These are phyloP conservation scores for Aphanocladium album DNA, from an alignment of 2,329 filamentous ascomycete species.

Conservation along the genomic window DNA sequence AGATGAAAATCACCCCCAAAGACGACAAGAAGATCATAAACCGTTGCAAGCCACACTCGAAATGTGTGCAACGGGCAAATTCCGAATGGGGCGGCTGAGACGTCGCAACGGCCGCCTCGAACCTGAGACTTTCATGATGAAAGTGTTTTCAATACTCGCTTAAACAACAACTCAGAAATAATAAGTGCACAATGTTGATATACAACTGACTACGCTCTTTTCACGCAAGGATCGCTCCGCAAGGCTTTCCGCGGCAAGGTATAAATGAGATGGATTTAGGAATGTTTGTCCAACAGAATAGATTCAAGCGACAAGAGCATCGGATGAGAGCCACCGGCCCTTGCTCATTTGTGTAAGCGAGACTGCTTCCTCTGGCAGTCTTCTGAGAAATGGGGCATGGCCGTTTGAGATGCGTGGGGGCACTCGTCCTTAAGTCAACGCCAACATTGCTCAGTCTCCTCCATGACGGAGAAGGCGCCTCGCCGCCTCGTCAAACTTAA, in stretches of 20 bases:
- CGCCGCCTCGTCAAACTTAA: neutral
- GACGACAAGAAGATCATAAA: neutral
- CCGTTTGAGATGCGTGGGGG: constrained; percentile 2
- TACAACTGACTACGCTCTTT: too few relatives aligned
- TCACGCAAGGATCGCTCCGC: too few relatives aligned
- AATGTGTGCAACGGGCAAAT: neutral
- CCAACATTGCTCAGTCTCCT: neutral
- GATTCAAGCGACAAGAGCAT: neutral
- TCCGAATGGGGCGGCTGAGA: neutral
- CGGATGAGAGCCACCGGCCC: neutral
- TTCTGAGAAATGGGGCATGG: neutral
- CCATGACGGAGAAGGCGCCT: neutral
- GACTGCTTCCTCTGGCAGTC: neutral
- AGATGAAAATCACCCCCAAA: neutral
- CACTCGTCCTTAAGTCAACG: neutral
- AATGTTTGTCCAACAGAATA: neutral
- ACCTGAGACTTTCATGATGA: neutral
- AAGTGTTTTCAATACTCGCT: neutral
- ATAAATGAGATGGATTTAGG: neutral
- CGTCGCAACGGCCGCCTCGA: neutral
- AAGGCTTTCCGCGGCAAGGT: neutral
- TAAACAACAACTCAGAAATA: too few relatives aligned
- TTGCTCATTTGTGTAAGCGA: neutral
- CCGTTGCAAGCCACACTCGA: neutral
- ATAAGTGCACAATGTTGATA: too few relatives aligned